These are phyloP conservation scores for Chrysochromulina parva DNA, from an alignment of 78 protist species.

Conservation along the genomic window DNA sequence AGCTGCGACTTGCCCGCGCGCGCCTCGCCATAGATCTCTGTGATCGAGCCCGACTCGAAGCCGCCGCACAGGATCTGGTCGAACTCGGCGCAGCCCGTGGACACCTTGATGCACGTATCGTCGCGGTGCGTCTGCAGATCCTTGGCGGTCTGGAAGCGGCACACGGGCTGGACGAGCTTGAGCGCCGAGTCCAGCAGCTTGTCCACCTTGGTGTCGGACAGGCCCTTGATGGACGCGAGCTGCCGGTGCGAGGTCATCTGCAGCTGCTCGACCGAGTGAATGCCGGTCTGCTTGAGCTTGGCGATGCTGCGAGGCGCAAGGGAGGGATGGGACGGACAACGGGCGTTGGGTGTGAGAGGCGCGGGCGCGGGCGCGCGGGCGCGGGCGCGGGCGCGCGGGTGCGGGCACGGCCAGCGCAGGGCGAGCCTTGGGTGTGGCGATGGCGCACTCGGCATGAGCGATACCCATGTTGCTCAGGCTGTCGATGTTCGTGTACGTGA, in stretches of 20 bases:
- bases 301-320: too few relatives aligned
- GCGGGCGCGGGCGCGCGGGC: too few relatives aligned
- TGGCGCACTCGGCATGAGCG: too few relatives aligned
- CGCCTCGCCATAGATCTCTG: conserved; percentile 97
- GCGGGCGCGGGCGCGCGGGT: too few relatives aligned
- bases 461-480: too few relatives aligned
- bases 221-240: conserved; percentile 85
- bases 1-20: conserved; percentile 97
- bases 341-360: too few relatives aligned
- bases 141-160: neutral
- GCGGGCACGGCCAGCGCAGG: too few relatives aligned
- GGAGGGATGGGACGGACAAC: too few relatives aligned
- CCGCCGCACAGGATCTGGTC: conserved; percentile 89
- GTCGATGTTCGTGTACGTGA: too few relatives aligned
- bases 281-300: neutral
- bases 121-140: conserved; percentile 48
- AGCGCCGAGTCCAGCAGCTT: conserved; percentile 68
- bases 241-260: neutral
- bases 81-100: conserved; percentile 90
- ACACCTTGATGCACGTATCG: conserved; percentile 67
- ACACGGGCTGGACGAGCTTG: neutral
- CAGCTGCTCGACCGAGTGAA: neutral
- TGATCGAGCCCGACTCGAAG: conserved; percentile 94
- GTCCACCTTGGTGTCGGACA: conserved; percentile 94
- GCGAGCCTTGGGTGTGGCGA: too few relatives aligned